Percentiles rank a stretch among this genome's conserved stretches.
Conservation (phyloP, 352 stramenopile genomes). For the Globisporangium mamillatum region DNA sequence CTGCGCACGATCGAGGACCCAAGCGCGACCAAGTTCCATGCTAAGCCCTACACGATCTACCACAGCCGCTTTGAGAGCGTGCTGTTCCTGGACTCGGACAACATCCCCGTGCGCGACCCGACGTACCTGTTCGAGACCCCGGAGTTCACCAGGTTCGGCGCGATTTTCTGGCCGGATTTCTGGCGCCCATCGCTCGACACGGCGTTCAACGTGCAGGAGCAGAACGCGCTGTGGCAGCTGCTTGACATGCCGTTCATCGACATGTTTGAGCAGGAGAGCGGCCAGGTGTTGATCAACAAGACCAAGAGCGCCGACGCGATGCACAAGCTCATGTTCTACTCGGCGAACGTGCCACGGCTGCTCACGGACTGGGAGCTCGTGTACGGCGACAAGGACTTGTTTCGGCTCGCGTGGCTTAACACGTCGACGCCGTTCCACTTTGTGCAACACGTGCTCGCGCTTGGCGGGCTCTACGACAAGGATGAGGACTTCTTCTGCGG, state of each 20-base stretch:
- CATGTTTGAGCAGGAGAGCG: slow-evolving; percentile 87
- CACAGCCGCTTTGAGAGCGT: slow-evolving; percentile 73
- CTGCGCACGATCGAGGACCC: slow-evolving; percentile 60
- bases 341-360: slow-evolving; percentile 48
- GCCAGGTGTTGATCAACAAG: slow-evolving; percentile 71
- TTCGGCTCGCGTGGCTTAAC: slow-evolving; percentile 78
- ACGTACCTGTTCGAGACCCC: slow-evolving; percentile 77
- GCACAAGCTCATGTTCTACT: slow-evolving; percentile 81
- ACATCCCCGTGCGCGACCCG: slow-evolving; percentile 69
- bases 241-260: slow-evolving; percentile 83
- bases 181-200: slow-evolving; percentile 61
- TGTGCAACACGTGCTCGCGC: slow-evolving; percentile 50
- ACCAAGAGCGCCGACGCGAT: slow-evolving; percentile 35
- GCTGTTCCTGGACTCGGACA: slow-evolving; percentile 82
- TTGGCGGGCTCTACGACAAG: slow-evolving; percentile 50
- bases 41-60: slow-evolving; percentile 81
- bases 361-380: slow-evolving; percentile 69
- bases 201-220: slow-evolving; percentile 72
- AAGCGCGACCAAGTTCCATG: slow-evolving; percentile 62
- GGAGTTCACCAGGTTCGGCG: slow-evolving; percentile 58
- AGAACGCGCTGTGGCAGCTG: slow-evolving; percentile 64
- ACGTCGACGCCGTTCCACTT: slow-evolving; percentile 67
- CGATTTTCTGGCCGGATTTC: slow-evolving; percentile 87
- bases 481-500: slow-evolving; percentile 68
- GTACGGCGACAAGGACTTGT: slow-evolving; percentile 77